Evolutionary conservation across 2,329 filamentous ascomycete species (phyloP), one percentile per base, ranked within the genome.

Genomic region (Fusarium oxysporum): DNA sequence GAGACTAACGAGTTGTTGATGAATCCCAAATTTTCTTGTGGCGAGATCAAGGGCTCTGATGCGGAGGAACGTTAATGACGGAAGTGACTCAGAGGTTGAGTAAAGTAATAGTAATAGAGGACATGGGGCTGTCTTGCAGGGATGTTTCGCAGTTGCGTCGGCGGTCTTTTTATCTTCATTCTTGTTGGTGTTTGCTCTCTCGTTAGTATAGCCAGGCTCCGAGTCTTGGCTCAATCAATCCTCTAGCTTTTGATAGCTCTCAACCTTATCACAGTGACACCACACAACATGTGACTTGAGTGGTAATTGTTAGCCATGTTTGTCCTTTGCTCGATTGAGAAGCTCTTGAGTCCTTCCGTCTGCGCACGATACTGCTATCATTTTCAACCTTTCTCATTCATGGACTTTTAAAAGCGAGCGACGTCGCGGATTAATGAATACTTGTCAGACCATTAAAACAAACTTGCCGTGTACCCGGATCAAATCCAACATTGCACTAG

Each of bases 231-330:
- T 5, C 1, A 35, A 51, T 19, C 10, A 14, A n/a, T 35, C 3
- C 4, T 0, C 11, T 1, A 51, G 3, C 12, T 10, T 19, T 2
- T 0, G 0, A 1, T 23, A 10, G 3, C 30, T 8, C 19, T 48
- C 23, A 23, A 23, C 23, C 23, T 23, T 23, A 23, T 23, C 23
- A 23, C 23, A 23, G 23, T 17, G 28, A 4, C 1, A 3, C 3
- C 6, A n/a, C 13, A 8, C 9, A 1, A 30, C 0, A 11, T 48
- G 19, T 17, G 3, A 0, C 9, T 17, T 12, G 2, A 8, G 0
- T 12, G 13, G 6, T 6, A 0, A 8, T 0, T n/a, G 9, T n/a
- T 30, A 0, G 5, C 8, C 0, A 19, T 32, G 14, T 7, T 33
- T 8, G 0, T 6, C 10, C 7, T 3, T 3, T 0, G 5, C 2